Conservation (phyloP, 805 yeast species). For the Pichia manshurica region DNA sequence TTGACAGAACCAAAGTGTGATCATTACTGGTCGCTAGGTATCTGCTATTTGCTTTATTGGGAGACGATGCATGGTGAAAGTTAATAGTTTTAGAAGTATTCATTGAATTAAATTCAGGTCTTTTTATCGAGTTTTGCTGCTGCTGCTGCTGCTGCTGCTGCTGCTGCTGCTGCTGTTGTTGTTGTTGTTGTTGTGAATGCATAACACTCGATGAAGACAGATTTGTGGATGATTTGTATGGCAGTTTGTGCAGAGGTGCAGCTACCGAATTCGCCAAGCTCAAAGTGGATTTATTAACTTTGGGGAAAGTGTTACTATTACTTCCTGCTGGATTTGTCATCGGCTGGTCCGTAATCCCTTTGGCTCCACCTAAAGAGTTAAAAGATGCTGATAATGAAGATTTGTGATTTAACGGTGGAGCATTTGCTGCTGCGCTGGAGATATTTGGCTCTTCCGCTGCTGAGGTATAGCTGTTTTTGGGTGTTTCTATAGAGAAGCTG, state of each 20-base stretch:
- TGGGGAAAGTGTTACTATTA: not conserved
- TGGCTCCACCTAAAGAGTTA: too few species aligned
- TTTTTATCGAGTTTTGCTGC: too few species aligned
- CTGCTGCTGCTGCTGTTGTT: too few species aligned
- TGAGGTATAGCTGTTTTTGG: too few species aligned
- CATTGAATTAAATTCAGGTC: not conserved
- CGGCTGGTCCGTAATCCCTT: too few species aligned
- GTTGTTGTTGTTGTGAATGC: not conserved
- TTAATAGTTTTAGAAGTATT: not conserved
- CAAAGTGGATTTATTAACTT: conserved; percentile 1
- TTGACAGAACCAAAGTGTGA: conserved; percentile 4
- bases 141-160: too few species aligned
- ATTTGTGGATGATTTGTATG: conserved; percentile 3
- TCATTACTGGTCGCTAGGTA: conserved; percentile 9
- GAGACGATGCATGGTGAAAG: not conserved
- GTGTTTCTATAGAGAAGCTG: not conserved
- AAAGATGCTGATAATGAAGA: not conserved
- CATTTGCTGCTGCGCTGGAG: too few species aligned
- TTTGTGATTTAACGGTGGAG: not conserved
- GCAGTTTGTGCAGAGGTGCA: not conserved
- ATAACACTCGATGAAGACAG: not conserved
- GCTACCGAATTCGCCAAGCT: conserved; percentile 1
- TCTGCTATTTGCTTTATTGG: conserved; percentile 6
- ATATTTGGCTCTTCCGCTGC: too few species aligned
- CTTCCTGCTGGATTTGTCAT: too few species aligned